A percentile compares a stretch with the other conserved stretches of the same genome.
Conservation (phyloP, 2,329 filamentous ascomycete genomes). For the Orbilia brochopaga region DNA sequence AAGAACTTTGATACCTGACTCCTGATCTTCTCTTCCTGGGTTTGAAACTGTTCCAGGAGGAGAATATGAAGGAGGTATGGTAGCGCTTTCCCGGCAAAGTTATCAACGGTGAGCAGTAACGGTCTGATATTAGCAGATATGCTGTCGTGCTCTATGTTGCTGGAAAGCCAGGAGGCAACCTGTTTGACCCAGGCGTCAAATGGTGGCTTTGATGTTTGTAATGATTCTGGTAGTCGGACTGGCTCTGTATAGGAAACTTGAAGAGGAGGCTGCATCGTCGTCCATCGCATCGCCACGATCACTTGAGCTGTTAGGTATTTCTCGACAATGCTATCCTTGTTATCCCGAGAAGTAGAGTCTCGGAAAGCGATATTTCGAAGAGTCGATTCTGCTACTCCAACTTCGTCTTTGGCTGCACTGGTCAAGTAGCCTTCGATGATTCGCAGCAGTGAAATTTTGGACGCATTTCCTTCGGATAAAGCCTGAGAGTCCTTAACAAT, state of each 20-base stretch:
- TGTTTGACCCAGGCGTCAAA: conserved; percentile 43
- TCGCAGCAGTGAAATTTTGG: conserved; percentile 40
- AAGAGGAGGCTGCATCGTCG: conserved; percentile 46
- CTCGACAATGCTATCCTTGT: conserved; percentile 54
- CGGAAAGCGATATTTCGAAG: conserved; percentile 66
- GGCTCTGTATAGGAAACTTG: conserved; percentile 15
- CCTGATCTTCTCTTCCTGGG: conserved; percentile 66
- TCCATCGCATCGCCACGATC: conserved; percentile 59
- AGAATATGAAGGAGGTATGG: conserved; percentile 86
- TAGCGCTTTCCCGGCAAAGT: conserved; percentile 53
- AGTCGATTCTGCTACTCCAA: conserved; percentile 68
- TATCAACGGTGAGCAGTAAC: conserved; percentile 46
- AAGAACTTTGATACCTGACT: conserved; percentile 69
- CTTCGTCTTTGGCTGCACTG: conserved; percentile 54
- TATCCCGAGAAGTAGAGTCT: conserved; percentile 61
- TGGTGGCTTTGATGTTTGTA: conserved; percentile 30
- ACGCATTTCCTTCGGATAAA: conserved; percentile 37
- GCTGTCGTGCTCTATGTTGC: conserved; percentile 43
- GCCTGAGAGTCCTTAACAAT: conserved; percentile 43
- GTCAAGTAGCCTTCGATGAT: conserved; percentile 44
- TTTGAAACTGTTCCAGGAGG: conserved; percentile 71
- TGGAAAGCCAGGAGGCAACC: conserved; percentile 44
- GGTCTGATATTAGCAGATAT: conserved; percentile 40
- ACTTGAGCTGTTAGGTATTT: conserved; percentile 51
- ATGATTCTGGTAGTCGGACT: conserved; percentile 21